Evolutionary conservation across 169 alveolate genomes (phyloP).

Genomic region (Eimeria necatrix): DNA sequence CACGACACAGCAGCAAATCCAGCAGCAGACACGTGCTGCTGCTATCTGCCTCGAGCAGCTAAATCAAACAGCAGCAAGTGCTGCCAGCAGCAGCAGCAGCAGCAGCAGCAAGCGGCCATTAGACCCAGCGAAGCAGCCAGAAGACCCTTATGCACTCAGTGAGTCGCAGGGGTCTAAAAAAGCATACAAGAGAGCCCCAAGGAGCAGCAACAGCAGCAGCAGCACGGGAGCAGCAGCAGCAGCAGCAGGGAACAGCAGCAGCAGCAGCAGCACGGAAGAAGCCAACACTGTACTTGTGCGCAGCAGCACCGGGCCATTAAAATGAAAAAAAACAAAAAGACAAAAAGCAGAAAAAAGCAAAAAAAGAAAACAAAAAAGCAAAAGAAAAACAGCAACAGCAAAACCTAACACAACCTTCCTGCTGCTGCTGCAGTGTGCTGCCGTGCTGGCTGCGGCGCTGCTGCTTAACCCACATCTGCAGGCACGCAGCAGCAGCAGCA

Average conservation of each 20-base stretch:
- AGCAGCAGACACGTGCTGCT: neutral
- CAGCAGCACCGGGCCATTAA: conserved; percentile 15
- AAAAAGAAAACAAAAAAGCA: conserved; percentile 38
- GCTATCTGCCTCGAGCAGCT: neutral
- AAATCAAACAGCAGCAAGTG: neutral
- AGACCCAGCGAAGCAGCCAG: neutral
- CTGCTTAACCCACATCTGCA: neutral
- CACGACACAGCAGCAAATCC: neutral
- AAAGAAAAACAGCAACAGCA: conserved; percentile 34
- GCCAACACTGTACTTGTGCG: neutral
- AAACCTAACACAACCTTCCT: neutral
- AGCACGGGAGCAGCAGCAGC: conserved; percentile 41
- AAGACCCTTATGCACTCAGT: too few species aligned
- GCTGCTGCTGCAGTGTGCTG: neutral
- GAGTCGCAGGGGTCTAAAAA: neutral
- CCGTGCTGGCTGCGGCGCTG: conserved; percentile 28
- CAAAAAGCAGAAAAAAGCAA: conserved; percentile 40
- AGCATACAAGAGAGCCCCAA: neutral
- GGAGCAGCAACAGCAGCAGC: conserved; percentile 46
- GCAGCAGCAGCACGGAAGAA: conserved; percentile 41
- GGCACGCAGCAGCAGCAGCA: conserved; percentile 59
- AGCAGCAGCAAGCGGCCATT: conserved; percentile 4
- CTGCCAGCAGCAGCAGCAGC: conserved; percentile 19
- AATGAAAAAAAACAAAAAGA: neutral
- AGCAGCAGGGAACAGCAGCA: conserved; percentile 34